Evolutionary conservation across 352 stramenopile species (phyloP).

Genomic region (Pythium utonaiense): DNA sequence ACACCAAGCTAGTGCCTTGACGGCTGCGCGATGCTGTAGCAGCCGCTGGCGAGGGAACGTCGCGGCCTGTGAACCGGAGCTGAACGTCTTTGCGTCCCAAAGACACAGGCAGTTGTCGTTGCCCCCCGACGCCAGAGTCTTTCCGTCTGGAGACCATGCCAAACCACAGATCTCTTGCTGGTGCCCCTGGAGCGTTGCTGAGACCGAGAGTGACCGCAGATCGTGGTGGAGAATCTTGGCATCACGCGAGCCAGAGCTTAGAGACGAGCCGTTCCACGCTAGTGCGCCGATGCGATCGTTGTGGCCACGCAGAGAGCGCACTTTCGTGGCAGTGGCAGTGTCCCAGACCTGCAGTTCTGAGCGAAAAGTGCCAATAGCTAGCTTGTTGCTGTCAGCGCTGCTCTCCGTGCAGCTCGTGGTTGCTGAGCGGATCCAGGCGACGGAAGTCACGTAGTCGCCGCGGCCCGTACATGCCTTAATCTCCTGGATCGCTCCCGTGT

Average conservation of each 20-base stretch:
- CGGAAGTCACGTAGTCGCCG: conserved; percentile 93
- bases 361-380: conserved; percentile 91
- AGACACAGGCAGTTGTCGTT: conserved; percentile 96
- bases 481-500: conserved; percentile 90
- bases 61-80: neutral
- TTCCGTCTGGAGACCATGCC: conserved; percentile 92
- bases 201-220: conserved; percentile 16
- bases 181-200: conserved; percentile 58
- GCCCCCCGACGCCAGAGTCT: conserved; percentile 90
- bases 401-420: conserved; percentile 18
- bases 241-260: conserved; percentile 91
- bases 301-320: conserved; percentile 91
- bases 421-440: conserved; percentile 86
- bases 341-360: conserved; percentile 96
- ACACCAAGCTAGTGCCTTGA: conserved; percentile 97
- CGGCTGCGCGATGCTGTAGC: conserved; percentile 90
- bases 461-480: conserved; percentile 46
- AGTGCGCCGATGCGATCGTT: conserved; percentile 86
- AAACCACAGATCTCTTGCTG: conserved; percentile 96
- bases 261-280: conserved; percentile 87
- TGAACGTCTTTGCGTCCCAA: conserved; percentile 79
- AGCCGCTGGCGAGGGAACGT: conserved; percentile 51
- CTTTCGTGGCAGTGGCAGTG: conserved; percentile 63
- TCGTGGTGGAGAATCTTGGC: conserved; percentile 79
- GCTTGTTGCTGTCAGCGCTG: conserved; percentile 53